These are phyloP conservation scores for Pyrenophora teres DNA, from an alignment of 2,329 filamentous ascomycete genomes.

Conservation along the genomic window DNA sequence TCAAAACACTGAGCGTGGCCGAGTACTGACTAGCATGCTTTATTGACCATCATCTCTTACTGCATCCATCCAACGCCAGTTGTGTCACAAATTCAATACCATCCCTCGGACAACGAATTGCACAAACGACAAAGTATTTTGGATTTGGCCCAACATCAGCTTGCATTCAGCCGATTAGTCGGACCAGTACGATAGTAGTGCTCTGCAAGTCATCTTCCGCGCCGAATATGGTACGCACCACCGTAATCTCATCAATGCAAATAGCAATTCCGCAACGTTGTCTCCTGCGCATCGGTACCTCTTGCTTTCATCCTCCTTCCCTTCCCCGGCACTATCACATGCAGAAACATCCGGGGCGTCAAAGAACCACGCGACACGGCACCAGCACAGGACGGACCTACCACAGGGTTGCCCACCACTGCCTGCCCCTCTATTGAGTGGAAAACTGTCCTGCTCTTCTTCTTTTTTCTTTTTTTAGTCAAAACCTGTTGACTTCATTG, in stretches of 20 bases:
- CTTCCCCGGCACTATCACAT: slow-evolving; percentile 1
- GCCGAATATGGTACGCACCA: slow-evolving; percentile 13
- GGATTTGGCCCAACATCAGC: neutral
- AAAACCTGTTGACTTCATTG: slow-evolving; percentile 16
- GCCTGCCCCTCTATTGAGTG: slow-evolving; percentile 10
- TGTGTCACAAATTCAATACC: slow-evolving; percentile 1
- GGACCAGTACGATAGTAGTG: slow-evolving; percentile 6
- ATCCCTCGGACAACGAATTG: slow-evolving; percentile 1
- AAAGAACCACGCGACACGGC: slow-evolving; percentile 24
- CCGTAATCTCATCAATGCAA: slow-evolving; percentile 7
- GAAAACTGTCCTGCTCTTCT: slow-evolving; percentile 12
- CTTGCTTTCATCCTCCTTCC: slow-evolving; percentile 4
- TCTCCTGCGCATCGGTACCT: slow-evolving; percentile 2
- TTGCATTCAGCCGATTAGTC: slow-evolving; percentile 19
- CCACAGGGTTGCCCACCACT: slow-evolving; percentile 7
- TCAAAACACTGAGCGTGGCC: too few relatives aligned
- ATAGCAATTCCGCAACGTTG: slow-evolving; percentile 2
- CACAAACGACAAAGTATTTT: too few relatives aligned
- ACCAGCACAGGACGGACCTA: slow-evolving; percentile 4
- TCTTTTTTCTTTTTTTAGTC: slow-evolving; percentile 9
- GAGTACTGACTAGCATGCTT: slow-evolving; percentile 13
- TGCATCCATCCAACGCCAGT: neutral
- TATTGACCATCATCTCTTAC: slow-evolving; percentile 6
- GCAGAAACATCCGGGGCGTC: slow-evolving; percentile 16
- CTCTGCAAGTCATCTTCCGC: slow-evolving; percentile 23